Conservation (phyloP, 1,284 basidiomycete species). For the Lentinula novae-zelandiae region DNA sequence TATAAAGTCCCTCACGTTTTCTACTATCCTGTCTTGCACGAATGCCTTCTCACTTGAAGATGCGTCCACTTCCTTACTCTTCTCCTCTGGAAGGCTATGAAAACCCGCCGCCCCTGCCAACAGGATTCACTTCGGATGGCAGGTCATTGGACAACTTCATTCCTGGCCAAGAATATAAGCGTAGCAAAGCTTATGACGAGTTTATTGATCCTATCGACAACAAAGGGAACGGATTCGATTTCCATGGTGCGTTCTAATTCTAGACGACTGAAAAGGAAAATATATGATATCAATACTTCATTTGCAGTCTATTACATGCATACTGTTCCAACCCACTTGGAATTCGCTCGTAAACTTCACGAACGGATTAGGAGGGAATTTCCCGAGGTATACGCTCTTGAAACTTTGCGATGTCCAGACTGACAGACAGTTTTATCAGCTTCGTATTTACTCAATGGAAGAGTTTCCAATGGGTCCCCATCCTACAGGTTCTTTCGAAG, state of each 20-base stretch:
- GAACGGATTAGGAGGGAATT: constrained; percentile 65
- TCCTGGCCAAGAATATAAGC: constrained; percentile 26
- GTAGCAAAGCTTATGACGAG: constrained; percentile 40
- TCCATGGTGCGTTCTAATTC: constrained; percentile 14
- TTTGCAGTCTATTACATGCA: constrained; percentile 61
- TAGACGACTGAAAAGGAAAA: too few species aligned
- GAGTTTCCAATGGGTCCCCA: constrained; percentile 57
- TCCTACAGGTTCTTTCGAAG: constrained; percentile 67
- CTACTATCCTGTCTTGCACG: too few species aligned
- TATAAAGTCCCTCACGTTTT: too few species aligned
- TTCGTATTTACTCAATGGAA: constrained; percentile 56
- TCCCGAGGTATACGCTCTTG: constrained; percentile 50
- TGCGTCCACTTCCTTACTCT: too few species aligned
- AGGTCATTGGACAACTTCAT: constrained; percentile 40
- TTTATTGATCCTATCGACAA: constrained; percentile 45
- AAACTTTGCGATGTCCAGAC: neutral
- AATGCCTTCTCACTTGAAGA: too few species aligned
- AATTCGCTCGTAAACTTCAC: constrained; percentile 58
- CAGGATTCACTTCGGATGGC: too few species aligned
- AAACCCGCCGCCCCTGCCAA: constrained; percentile 46
- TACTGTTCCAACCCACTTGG: constrained; percentile 37
- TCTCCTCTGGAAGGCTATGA: constrained; percentile 22
- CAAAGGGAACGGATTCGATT: constrained; percentile 37
- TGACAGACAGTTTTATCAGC: constrained; percentile 30
- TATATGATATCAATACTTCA: neutral